Evolutionary conservation across 2,329 filamentous ascomycete species (phyloP), one percentile per base, ranked within the genome.

Genomic region (Alternaria triticimaculans): DNA sequence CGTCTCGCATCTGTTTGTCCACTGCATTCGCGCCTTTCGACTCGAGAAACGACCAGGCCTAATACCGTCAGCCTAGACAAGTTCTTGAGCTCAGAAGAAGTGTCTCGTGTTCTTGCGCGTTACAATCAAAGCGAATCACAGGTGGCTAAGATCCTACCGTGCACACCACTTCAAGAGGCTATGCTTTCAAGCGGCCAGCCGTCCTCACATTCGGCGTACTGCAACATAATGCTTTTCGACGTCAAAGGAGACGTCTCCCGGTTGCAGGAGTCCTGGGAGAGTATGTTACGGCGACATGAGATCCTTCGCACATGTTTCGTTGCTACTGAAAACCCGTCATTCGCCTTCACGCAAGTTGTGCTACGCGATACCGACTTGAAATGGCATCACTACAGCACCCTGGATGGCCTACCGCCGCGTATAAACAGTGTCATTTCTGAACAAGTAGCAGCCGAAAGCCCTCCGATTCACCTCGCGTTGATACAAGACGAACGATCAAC

Each of bases 101-200:
- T 66, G 5, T 61, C 56, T n/a, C 57, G 60, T 2, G 72, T 78
- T 28, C 58, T 21, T 23, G 66, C 63, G 2, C 15, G 56, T 15
- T 70, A 72, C 43, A 14, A 67, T 12, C 18, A 58, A 15, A 45
- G 59, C 33, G 70, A 67, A 7, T 75, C 78, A 5, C 48, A 69
- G 0, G 81, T 91, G 3, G 79, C 86, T 28, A 83, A 82, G 2
- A 84, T 97, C 9, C 80, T 94, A 6, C 94, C 94, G 1, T 97
- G 94, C 75, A 96, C 93, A 2, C 92, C 94, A 1, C 82, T 97
- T 0, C 94, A 97, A 77, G 92, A 96, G 81, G 91, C 90, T 1
- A 97, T 97, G 93, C 83, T 97, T 0, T 90, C 89, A 3, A 87
- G 88, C 9, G 80, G 80, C 25, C 69, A 77, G 5, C 80, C 80